Evolutionary conservation across 805 yeast genomes (phyloP).

Genomic region (Candida piceae): DNA sequence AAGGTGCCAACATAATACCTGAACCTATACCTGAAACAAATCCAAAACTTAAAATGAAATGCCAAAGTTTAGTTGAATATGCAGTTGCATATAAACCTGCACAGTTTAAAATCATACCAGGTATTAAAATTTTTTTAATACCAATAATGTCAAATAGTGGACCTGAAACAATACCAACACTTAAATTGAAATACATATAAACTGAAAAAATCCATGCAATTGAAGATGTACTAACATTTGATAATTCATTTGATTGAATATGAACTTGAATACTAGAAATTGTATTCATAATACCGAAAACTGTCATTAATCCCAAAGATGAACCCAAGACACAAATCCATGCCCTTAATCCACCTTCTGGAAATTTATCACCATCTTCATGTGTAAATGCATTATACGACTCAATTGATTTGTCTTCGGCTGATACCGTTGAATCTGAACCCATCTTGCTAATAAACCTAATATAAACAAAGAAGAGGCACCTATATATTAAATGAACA

Average conservation of each 20-base stretch:
- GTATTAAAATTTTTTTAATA: conserved; percentile 37
- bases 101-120: conserved; percentile 42
- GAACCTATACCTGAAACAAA: conserved; percentile 54
- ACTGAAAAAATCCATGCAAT: conserved; percentile 68
- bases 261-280: conserved; percentile 61
- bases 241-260: conserved; percentile 53
- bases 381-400: conserved; percentile 20
- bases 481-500: too few relatives aligned
- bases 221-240: conserved; percentile 39
- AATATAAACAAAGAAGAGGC: too few relatives aligned
- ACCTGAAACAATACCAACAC: conserved; percentile 34
- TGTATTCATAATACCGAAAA: conserved; percentile 54
- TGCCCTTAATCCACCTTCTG: conserved; percentile 61
- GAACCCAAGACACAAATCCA: conserved; percentile 55
- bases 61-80: conserved; percentile 42
- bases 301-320: conserved; percentile 50
- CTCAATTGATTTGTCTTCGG: background rate
- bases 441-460: too few relatives aligned
- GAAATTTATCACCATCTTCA: conserved; percentile 31
- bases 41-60: conserved; percentile 58
- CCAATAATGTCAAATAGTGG: conserved; percentile 64
- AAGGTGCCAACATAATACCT: conserved; percentile 57
- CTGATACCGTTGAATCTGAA: too few relatives aligned
- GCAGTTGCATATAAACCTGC: conserved; percentile 51
- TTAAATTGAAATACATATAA: conserved; percentile 45